Conservation (phyloP, 2,329 filamentous ascomycete species). For the Myotisia sp. region DNA sequence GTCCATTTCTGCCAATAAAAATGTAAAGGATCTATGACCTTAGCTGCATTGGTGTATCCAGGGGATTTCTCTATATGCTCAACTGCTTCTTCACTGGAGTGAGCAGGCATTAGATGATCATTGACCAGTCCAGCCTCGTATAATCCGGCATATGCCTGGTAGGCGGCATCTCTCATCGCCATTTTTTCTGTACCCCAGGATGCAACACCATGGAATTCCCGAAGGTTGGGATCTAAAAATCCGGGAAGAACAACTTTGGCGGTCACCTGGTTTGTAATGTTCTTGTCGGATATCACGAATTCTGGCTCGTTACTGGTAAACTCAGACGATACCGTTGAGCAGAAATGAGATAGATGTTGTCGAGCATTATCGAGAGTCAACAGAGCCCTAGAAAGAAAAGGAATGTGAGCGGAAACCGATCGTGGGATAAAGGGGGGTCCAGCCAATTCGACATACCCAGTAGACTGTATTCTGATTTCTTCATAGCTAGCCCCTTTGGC, state of each 20-base stretch:
- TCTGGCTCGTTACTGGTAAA: constrained; percentile 54
- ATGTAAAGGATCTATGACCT: no score
- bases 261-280: constrained; percentile 13
- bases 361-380: constrained; percentile 61
- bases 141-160: constrained; percentile 60
- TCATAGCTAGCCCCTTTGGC: constrained; percentile 26
- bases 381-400: constrained; percentile 38
- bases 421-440: constrained; percentile 7
- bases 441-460: constrained; percentile 23
- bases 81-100: constrained; percentile 25
- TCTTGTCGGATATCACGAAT: constrained; percentile 43
- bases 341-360: constrained; percentile 71
- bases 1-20: no score
- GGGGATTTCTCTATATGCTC: constrained; percentile 17
- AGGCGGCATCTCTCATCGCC: constrained; percentile 68
- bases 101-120: constrained; percentile 56
- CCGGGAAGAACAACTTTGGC: constrained; percentile 58
- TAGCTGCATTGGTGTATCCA: no score
- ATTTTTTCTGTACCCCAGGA: constrained; percentile 58
- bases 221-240: constrained; percentile 49
- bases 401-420: no score
- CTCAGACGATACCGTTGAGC: constrained; percentile 44
- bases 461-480: constrained; percentile 30
- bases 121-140: constrained; percentile 60
- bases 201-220: constrained; percentile 37